Percentiles rank a stretch among this genome's conserved stretches.
These are phyloP conservation scores for Phylloporus rhodoxanthus DNA, from an alignment of 768 basidiomycete genomes.

Conservation along the genomic window DNA sequence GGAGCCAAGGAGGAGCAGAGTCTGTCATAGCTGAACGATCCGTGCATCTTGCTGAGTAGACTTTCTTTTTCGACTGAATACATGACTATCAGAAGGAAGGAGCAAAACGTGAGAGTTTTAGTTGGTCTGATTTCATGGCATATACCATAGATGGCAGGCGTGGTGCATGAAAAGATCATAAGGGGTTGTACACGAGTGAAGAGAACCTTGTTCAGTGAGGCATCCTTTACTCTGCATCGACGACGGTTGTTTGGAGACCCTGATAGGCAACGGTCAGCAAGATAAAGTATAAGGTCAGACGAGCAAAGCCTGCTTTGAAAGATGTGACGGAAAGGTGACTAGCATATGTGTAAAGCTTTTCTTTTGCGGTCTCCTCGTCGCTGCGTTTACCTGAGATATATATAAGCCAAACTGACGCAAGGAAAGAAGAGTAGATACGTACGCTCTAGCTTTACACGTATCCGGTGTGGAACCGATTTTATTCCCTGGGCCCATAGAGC, in stretches of 20 bases:
- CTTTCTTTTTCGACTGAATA: no score
- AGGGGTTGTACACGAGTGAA: constrained; percentile 12
- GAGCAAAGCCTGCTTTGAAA: constrained; percentile 67
- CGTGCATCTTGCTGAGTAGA: no score
- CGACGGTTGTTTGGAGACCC: constrained; percentile 80
- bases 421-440: constrained; percentile 28
- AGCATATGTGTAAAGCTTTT: constrained; percentile 93
- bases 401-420: background rate
- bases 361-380: constrained; percentile 97
- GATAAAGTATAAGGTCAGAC: background rate
- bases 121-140: constrained; percentile 18
- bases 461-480: constrained; percentile 87
- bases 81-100: no score
- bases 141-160: constrained; percentile 23
- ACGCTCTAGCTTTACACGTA: constrained; percentile 94
- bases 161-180: constrained; percentile 24
- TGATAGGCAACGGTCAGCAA: constrained; percentile 28
- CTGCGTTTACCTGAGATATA: constrained; percentile 79
- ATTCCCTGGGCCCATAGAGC: constrained; percentile 91
- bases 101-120: no score
- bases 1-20: no score
- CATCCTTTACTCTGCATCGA: constrained; percentile 66
- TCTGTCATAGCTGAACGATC: no score
- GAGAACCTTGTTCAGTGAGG: constrained; percentile 7
- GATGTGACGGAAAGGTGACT: constrained; percentile 68